Base-by-base conservation (phyloP, 148 eudicot species). In the Arctostaphylos glauca region DNA sequence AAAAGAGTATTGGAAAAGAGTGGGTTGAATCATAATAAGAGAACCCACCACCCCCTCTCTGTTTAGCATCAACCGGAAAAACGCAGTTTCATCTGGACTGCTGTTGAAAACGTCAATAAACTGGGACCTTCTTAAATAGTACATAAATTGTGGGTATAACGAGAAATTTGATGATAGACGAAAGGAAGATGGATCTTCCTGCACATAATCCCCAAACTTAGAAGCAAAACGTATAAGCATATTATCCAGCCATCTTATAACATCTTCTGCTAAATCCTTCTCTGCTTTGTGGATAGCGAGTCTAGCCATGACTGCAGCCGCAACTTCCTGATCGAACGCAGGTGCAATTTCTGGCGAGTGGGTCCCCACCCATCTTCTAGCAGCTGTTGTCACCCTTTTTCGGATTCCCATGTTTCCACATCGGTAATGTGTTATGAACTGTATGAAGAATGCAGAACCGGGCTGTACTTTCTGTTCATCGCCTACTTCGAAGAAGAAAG, bases 291-390 rank as follows among this genome's bases (percentile, higher is more conserved):
- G 81, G 71, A 92, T 87, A 18, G 99, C 97, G 68, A 94, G 97
- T 87, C 98, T 86, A 55, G 97, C 90, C 91, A 92, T 89, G 81
- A 94, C 91, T 4, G 97, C 83, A 54, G 97, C 99, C 76, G 98
- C 99, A 77, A 95, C 89, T 93, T 96, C 99, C 83, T 96, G 99
- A 84, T 96, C 99, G 78, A 96, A 96, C 21, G 98, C 99, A 60
- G 97, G 87, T 75, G 92, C 87, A 64, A 96, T 93, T 73, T 96
- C 99, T 0, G 97, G 92, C 21, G 98, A 93, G 46, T 88, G 80
- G 52, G 85, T 90, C 55, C 86, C 88, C 25, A 88, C 95, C 99
- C 99, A 96, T 85, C 99, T 92, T 86, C 99, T 92, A n/a, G 99
- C 94, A 79, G 89, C 98, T 46, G 99, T 93, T 18, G 94, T 94